Conservation (phyloP, 345 rosid species). For the Populus euphratica region DNA sequence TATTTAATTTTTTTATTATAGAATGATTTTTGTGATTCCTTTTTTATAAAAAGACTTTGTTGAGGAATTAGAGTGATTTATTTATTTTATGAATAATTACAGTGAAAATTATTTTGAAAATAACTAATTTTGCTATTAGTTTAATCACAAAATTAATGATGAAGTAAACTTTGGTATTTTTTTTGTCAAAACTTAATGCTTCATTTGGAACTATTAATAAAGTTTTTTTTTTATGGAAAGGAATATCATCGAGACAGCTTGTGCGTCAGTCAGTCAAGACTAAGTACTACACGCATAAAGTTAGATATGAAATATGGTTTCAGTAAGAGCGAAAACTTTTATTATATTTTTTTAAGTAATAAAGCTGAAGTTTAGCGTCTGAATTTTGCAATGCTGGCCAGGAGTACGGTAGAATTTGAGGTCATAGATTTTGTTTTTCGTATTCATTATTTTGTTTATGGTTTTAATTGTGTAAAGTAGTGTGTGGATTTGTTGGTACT, state of each 20-base stretch:
- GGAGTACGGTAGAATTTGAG: neutral
- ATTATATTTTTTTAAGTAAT: neutral
- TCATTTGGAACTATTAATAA: neutral
- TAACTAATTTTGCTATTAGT: neutral
- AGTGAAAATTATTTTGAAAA: neutral
- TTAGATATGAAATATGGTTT: too few relatives aligned
- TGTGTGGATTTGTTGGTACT: neutral
- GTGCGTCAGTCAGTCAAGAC: too few relatives aligned
- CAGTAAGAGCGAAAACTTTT: too few relatives aligned
- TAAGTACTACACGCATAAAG: too few relatives aligned
- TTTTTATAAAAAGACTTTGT: neutral
- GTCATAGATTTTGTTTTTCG: neutral
- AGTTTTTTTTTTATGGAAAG: neutral
- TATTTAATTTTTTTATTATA: neutral
- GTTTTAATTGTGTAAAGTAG: neutral
- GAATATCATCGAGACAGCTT: too few relatives aligned
- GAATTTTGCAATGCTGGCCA: constrained; percentile 15
- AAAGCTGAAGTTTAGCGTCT: neutral
- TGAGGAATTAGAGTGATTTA: neutral
- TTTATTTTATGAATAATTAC: neutral
- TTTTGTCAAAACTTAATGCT: neutral
- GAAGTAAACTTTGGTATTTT: neutral
- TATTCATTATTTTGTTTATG: neutral
- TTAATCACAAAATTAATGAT: neutral
- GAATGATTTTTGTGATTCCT: neutral